Base-by-base conservation (phyloP, 2,329 filamentous ascomycete genomes). In the Fusarium subtropicale region DNA sequence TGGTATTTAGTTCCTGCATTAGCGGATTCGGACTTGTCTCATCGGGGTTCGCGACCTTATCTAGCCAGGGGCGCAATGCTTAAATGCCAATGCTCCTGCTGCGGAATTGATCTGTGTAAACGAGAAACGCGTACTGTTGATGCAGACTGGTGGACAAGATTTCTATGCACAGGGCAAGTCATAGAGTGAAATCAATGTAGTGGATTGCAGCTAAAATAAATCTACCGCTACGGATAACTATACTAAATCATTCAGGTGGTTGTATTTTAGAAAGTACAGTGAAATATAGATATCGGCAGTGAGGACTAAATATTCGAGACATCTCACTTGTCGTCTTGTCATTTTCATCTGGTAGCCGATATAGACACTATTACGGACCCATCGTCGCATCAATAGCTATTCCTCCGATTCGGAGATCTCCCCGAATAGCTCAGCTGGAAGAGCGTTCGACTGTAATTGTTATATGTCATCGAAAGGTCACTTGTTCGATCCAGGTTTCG, bases 361-460 rank as follows among this genome's bases (percentile, higher is more conserved):
- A 36, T 51, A 39, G 0, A 1, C 1, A 6, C 0, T 12, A 20
- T 6, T 16, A 39, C 22, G 4, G 9, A 6, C 2, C 24, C 1
- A 10, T 22, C 31, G 24, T 13, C 5, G 15, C 47, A 58, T 16
- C 38, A 58, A 54, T 58, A 36, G 55, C 55, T 58, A 58, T 58
- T 58, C 55, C 55, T 58, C 55, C 55, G 47, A 9, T 44, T 16
- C 22, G 55, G 55, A 54, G 55, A 58, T 54, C 47, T 58, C 56
- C 56, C 56, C 56, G 56, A 58, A 58, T 58, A 58, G 56, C 56
- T 58, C 56, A 58, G 56, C 56, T 58, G 56, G 56, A 58, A 58
- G 56, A 58, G 56, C 56, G 56, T 58, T 58, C 56, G 56, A 38
- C 56, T 58, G 56, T 58, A 58, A 58, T 44, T 58, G 56, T 44